Evolutionary conservation across 352 stramenopile genomes (phyloP).

Genomic region (Pilasporangium apinafurcum): DNA sequence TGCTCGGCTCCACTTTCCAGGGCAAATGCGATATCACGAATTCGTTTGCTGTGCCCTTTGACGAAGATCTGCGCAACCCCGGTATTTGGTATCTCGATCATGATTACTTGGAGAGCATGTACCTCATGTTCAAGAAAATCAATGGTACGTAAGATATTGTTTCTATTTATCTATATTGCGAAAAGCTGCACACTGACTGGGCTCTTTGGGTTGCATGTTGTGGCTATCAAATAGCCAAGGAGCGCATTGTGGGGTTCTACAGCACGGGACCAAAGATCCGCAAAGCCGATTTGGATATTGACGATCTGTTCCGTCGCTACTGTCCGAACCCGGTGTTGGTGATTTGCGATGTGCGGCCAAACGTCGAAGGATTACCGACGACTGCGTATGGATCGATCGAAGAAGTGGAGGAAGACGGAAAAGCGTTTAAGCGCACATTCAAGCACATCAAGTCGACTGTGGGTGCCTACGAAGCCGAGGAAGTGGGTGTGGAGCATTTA

Average conservation of each 20-base stretch:
- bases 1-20: constrained; percentile 94
- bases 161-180: constrained; percentile 2
- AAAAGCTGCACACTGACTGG: background rate
- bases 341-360: constrained; percentile 97
- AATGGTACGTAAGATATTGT: constrained; percentile 50
- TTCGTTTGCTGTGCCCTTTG: constrained; percentile 96
- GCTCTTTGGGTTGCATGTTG: too few relatives aligned
- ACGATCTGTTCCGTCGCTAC: constrained; percentile 94
- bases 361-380: constrained; percentile 94
- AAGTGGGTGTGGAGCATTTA: constrained; percentile 98
- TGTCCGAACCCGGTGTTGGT: constrained; percentile 95
- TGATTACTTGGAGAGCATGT: constrained; percentile 99
- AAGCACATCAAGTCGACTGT: constrained; percentile 97
- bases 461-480: constrained; percentile 93
- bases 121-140: constrained; percentile 93
- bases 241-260: constrained; percentile 99
- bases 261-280: constrained; percentile 96
- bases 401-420: constrained; percentile 93
- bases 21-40: constrained; percentile 94
- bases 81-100: constrained; percentile 99
- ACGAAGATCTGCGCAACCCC: constrained; percentile 97
- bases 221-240: constrained; percentile 74
- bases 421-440: constrained; percentile 96
- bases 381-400: constrained; percentile 97
- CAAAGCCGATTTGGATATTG: constrained; percentile 93